Evolutionary conservation across 352 stramenopile species (phyloP), one percentile per base, ranked within the genome.

Genomic region (Globisporangium rhizosaccharum): DNA sequence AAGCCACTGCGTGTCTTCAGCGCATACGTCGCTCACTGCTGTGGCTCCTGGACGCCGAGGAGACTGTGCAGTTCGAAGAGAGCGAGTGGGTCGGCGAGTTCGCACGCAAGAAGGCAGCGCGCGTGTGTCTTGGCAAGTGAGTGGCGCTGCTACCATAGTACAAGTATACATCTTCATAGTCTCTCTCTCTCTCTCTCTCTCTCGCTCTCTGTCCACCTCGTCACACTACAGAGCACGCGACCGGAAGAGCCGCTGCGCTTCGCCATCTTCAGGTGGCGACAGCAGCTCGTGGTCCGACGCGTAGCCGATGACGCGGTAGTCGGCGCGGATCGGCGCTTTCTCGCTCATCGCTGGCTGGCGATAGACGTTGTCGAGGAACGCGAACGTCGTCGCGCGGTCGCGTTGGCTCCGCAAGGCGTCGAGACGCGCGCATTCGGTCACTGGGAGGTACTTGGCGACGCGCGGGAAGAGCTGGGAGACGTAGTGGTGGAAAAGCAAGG

Each of bases 301-400:
- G 53, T 76, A 68, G 14, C 67, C 61, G 23, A 86, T 68, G 72
- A 88, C 75, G 1, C 75, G 75, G 62, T 88, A 88, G 50, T 90
- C 77, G 7, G 79, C 70, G 1, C 69, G 71, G 52, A 89, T 67
- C 9, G 77, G 65, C 28, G 58, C 54, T 39, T 69, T 59, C 51
- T 92, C 59, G 49, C 70, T 75, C 78, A 92, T 86, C 1, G 80
- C 82, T 51, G 82, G 82, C 52, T 92, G 82, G 2, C 62, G 69
- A 61, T 90, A 92, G 4, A 90, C 80, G 12, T 77, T 75, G 41
- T 92, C 72, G 11, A 92, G 56, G 48, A 92, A 92, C 44, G 72
- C 67, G 57, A 86, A 88, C 18, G 68, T 67, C 0, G 53, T 53
- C 6, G 63, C 61, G 6, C 61, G 62, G 23, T 82, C 66, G 45